These are phyloP conservation scores for Zygoascus meyerae DNA, from an alignment of 1,139 yeast species.

Conservation along the genomic window DNA sequence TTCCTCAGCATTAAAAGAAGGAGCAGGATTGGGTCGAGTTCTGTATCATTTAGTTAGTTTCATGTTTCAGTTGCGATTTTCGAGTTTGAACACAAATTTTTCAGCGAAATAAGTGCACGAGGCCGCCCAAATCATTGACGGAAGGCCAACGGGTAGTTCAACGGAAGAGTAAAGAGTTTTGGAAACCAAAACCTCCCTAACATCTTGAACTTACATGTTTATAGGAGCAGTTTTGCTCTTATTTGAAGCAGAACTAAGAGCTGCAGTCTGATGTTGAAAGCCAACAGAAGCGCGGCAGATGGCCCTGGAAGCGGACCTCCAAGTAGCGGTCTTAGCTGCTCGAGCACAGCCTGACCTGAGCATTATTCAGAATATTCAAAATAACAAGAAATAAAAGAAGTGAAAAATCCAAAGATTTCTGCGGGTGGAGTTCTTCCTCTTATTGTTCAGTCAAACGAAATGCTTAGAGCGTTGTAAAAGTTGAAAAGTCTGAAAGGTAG, in stretches of 20 bases:
- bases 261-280: neutral
- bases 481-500: neutral
- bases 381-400: neutral
- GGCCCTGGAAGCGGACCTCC: slow-evolving; percentile 3
- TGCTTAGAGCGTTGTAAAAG: neutral
- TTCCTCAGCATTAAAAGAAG: slow-evolving; percentile 37
- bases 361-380: neutral
- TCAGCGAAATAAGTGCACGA: neutral
- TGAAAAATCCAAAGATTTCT: too few relatives aligned
- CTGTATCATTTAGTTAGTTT: slow-evolving; percentile 2
- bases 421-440: neutral
- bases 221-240: slow-evolving; percentile 9
- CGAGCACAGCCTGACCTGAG: slow-evolving; percentile 8
- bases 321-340: slow-evolving; percentile 5
- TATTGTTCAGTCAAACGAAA: neutral
- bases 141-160: too few relatives aligned
- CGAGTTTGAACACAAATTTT: neutral
- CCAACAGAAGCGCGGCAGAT: neutral
- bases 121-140: neutral
- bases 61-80: too few relatives aligned
- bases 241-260: slow-evolving; percentile 1
- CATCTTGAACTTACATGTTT: slow-evolving; percentile 10
- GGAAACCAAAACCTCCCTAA: too few relatives aligned
- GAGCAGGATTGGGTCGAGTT: slow-evolving; percentile 47
- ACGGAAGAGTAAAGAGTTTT: too few relatives aligned